Evolutionary conservation across 2,329 filamentous ascomycete species (phyloP).

Genomic region (Colletotrichum siamense): DNA sequence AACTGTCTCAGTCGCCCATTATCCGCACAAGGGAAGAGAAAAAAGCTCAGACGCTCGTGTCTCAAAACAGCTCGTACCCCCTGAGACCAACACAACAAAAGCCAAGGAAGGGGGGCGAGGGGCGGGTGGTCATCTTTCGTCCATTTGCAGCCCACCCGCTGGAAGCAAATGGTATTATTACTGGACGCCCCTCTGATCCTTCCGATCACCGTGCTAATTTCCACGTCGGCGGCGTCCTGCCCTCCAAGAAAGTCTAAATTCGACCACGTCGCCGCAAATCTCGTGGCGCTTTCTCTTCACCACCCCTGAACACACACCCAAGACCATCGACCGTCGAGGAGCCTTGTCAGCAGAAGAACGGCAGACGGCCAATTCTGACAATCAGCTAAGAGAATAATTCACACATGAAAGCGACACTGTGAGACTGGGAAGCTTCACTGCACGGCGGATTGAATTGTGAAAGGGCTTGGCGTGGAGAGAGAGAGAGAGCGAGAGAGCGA

Average conservation of each 20-base stretch:
- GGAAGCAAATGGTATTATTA: background rate
- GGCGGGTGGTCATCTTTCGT: background rate
- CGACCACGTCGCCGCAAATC: background rate
- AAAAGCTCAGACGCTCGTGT: constrained; percentile 2
- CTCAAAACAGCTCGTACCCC: background rate
- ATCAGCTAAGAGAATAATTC: background rate
- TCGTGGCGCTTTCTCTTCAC: background rate
- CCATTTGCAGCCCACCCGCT: background rate
- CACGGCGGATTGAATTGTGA: background rate
- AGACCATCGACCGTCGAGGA: background rate
- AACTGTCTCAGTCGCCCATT: background rate
- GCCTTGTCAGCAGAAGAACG: background rate
- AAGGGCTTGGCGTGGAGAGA: background rate
- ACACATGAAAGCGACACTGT: background rate
- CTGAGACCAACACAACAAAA: background rate
- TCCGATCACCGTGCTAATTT: constrained; percentile 13
- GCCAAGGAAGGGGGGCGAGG: background rate
- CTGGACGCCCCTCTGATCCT: background rate
- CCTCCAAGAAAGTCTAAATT: background rate
- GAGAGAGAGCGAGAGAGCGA: background rate
- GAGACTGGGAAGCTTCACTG: background rate
- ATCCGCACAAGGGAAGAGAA: background rate
- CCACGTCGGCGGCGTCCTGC: constrained; percentile 1
- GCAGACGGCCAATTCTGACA: background rate
- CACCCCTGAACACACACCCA: background rate